Evolutionary conservation across 139 green algal genomes (phyloP).

Genomic region (Chlamydomonas incerta): DNA sequence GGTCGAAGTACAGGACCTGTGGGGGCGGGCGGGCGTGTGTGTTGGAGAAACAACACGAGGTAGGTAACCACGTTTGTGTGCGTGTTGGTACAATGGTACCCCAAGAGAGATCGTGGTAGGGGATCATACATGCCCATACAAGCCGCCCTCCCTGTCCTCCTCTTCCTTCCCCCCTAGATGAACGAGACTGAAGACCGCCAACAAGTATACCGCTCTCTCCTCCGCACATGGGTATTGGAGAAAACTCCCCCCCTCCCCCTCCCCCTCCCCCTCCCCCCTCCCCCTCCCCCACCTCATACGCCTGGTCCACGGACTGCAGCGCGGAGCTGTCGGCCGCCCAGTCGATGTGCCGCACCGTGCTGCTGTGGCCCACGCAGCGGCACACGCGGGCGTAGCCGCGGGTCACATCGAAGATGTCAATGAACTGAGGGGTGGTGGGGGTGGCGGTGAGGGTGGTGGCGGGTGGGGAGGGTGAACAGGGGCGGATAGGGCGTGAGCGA

Average conservation of each 20-base stretch:
- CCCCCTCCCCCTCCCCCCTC: not conserved
- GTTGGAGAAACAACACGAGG: not conserved
- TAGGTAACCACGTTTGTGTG: too few relatives aligned
- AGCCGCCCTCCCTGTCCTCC: too few relatives aligned
- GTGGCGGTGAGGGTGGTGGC: too few relatives aligned
- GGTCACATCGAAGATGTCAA: constrained; percentile 65
- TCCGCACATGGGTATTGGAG: not conserved
- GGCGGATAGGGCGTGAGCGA: too few relatives aligned
- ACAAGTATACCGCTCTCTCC: not conserved
- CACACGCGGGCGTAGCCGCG: constrained; percentile 20
- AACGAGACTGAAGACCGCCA: too few relatives aligned
- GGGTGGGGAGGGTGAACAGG: too few relatives aligned
- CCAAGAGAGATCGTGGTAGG: too few relatives aligned
- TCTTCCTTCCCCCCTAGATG: too few relatives aligned
- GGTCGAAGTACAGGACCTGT: constrained; percentile 69
- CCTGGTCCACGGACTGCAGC: constrained; percentile 67
- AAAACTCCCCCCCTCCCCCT: not conserved
- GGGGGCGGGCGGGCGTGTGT: not conserved
- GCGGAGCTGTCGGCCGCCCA: constrained; percentile 65
- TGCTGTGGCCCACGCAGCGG: constrained; percentile 66
- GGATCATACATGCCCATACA: too few relatives aligned
- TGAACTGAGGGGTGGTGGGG: constrained; percentile 30
- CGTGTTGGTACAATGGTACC: too few relatives aligned
- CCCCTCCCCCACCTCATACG: constrained; percentile 56
- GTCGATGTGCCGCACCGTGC: constrained; percentile 72